phyloP scores from a whole-genome alignment of 306 rosid species.

The Hippophae gyantsensis region DNA sequence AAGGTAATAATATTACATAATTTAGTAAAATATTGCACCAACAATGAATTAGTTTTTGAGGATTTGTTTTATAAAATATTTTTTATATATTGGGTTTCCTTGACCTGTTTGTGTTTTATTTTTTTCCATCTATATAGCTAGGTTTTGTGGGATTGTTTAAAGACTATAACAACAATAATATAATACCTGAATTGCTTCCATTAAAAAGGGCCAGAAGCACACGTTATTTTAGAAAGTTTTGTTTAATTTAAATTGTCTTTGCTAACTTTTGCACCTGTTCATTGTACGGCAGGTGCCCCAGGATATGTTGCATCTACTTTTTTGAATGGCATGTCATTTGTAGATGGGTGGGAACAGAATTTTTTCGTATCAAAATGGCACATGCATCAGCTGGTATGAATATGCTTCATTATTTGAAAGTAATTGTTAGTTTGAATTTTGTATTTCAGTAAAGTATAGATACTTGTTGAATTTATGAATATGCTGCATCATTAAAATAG shows the following conservation, averaged over 20 bases:
- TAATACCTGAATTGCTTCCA: no score
- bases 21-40: neutral
- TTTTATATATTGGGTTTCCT: no score
- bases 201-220: no score
- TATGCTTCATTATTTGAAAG: conserved; percentile 5
- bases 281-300: conserved; percentile 75
- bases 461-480: no score
- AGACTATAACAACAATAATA: no score
- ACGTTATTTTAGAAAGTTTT: neutral
- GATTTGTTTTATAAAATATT: no score
- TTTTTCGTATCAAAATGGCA: conserved; percentile 91
- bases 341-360: conserved; percentile 88
- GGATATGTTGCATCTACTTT: conserved; percentile 65
- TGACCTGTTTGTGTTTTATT: no score
- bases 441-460: no score
- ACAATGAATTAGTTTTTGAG: no score
- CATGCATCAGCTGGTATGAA: conserved; percentile 93
- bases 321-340: conserved; percentile 88
- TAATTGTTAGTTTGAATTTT: conserved; percentile 2
- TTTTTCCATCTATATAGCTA: no score
- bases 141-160: no score
- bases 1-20: conserved; percentile 44
- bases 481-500: no score
- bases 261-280: neutral
- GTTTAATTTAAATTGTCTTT: neutral